These are phyloP conservation scores for Rosa lucieae DNA, from an alignment of 306 rosid genomes.

Conservation along the genomic window DNA sequence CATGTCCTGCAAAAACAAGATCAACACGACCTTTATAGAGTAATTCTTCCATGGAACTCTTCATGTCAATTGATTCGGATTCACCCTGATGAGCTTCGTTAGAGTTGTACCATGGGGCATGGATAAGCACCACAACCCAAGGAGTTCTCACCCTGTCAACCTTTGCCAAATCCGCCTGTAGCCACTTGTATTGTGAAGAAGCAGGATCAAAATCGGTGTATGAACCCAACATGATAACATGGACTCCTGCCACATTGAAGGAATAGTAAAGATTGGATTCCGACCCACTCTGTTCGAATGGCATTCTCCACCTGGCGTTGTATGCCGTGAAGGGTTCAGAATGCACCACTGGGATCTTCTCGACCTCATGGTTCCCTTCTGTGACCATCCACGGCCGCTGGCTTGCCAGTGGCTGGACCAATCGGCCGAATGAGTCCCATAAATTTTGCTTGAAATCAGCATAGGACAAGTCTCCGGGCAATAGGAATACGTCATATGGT, in stretches of 20 bases:
- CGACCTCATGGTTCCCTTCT: slow-evolving; percentile 75
- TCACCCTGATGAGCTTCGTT: slow-evolving; percentile 77
- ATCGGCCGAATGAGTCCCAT: slow-evolving; percentile 82
- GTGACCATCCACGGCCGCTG: slow-evolving; percentile 98
- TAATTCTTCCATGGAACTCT: slow-evolving; percentile 62
- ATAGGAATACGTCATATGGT: slow-evolving; percentile 64
- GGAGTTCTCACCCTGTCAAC: slow-evolving; percentile 57
- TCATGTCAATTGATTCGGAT: slow-evolving; percentile 57
- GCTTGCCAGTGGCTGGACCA: slow-evolving; percentile 75
- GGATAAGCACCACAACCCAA: slow-evolving; percentile 61
- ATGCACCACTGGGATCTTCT: slow-evolving; percentile 47
- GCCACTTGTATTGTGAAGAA: slow-evolving; percentile 74
- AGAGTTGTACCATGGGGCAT: slow-evolving; percentile 91
- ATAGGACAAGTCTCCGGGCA: slow-evolving; percentile 83
- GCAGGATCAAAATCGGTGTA: slow-evolving; percentile 49
- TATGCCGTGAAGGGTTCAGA: slow-evolving; percentile 54
- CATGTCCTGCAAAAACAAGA: slow-evolving; percentile 74
- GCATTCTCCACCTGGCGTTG: slow-evolving; percentile 88
- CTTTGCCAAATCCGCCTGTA: slow-evolving; percentile 49
- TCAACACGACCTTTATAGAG: slow-evolving; percentile 69
- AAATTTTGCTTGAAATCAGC: slow-evolving; percentile 39
- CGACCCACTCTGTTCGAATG: slow-evolving; percentile 64
- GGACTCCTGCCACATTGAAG: slow-evolving; percentile 69
- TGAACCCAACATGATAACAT: slow-evolving; percentile 83
- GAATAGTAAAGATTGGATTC: slow-evolving; percentile 82